A percentile compares a stretch with the other conserved stretches of the same genome.
phyloP scores from a whole-genome alignment of 2,329 filamentous ascomycete species.

The Penicillium sumatraense region DNA sequence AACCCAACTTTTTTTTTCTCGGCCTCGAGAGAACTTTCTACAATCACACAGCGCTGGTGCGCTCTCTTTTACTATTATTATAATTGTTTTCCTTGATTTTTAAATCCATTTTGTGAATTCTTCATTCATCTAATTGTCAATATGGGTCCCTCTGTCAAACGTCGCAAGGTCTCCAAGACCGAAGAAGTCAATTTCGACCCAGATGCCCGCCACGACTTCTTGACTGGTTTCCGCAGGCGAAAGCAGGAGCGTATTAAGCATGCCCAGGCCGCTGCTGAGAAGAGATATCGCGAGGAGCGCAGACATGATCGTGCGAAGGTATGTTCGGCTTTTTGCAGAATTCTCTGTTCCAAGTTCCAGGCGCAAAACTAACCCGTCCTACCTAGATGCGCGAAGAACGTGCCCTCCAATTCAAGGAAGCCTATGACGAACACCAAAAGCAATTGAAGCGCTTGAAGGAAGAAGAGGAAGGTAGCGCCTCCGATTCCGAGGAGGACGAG shows the following conservation, averaged over 20 bases:
- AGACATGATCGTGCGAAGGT: constrained; percentile 77
- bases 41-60: background rate
- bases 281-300: constrained; percentile 77
- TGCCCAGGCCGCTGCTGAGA: constrained; percentile 79
- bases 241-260: constrained; percentile 83
- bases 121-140: too few species aligned
- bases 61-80: background rate
- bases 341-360: background rate
- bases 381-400: constrained; percentile 79
- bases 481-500: constrained; percentile 34
- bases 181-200: constrained; percentile 88
- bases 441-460: constrained; percentile 67
- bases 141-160: constrained; percentile 67
- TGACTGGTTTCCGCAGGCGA: constrained; percentile 96
- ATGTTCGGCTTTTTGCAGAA: constrained; percentile 28
- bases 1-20: constrained; percentile 24
- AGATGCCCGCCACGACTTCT: constrained; percentile 78
- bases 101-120: too few species aligned
- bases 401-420: constrained; percentile 78
- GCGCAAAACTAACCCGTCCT: constrained; percentile 9
- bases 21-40: constrained; percentile 6
- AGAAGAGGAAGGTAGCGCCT: constrained; percentile 23
- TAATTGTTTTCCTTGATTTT: too few species aligned
- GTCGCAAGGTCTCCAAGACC: constrained; percentile 65
- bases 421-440: constrained; percentile 76